These are phyloP conservation scores for Nannochloropsis oceanica DNA, from an alignment of 108 stramenopile genomes.

Conservation along the genomic window DNA sequence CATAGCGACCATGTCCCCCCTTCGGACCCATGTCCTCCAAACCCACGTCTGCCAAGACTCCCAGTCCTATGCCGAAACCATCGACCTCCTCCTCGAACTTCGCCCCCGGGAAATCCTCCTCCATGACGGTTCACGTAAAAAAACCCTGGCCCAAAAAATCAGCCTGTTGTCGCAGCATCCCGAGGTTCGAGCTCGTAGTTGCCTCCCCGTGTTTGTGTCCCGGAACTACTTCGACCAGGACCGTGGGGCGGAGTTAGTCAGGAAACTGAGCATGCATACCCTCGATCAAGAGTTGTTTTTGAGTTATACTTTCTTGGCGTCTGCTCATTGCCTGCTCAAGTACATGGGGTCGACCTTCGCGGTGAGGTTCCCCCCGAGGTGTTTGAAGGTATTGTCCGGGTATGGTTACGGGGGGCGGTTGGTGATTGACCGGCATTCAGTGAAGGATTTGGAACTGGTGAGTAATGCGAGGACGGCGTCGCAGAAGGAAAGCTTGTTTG, in stretches of 20 bases:
- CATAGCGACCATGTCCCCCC: not conserved
- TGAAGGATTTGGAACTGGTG: conserved; percentile 30
- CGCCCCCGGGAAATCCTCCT: conserved; percentile 16
- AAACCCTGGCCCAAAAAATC: conserved; percentile 11
- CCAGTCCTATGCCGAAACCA: conserved; percentile 22
- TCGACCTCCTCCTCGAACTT: not conserved
- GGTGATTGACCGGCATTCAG: conserved; percentile 30
- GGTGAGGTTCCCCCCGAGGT: not conserved
- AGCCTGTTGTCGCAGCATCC: not conserved
- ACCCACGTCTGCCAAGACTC: conserved; percentile 7
- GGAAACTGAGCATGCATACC: not conserved
- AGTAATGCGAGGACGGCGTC: conserved; percentile 17
- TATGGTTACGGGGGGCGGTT: conserved; percentile 21
- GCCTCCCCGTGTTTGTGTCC: conserved; percentile 6
- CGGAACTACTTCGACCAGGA: conserved; percentile 30
- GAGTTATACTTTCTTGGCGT: conserved; percentile 14
- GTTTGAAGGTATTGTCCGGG: conserved; percentile 8
- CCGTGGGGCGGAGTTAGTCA: conserved; percentile 23
- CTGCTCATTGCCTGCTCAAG: conserved; percentile 13
- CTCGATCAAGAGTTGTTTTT: conserved; percentile 6
- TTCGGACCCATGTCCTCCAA: not conserved
- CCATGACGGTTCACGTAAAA: conserved; percentile 17
- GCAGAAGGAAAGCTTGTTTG: conserved; percentile 30
- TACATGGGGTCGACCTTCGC: conserved; percentile 15
- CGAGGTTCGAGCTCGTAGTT: not conserved